phyloP scores from a whole-genome alignment of 345 rosid species.

The Psidium friedrichsthalianum region DNA sequence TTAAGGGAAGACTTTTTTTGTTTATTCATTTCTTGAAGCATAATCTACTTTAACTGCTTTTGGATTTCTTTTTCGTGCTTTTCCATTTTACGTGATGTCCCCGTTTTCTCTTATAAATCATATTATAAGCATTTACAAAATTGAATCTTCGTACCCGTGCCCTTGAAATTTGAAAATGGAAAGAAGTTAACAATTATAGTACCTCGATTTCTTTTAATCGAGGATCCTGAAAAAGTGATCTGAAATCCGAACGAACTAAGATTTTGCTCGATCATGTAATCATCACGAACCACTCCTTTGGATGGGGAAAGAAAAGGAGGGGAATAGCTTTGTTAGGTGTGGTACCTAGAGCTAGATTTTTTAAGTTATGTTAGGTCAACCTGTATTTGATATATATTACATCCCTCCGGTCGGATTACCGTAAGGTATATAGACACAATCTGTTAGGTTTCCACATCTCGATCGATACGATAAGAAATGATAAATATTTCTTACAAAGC shows the following conservation, averaged over 20 bases:
- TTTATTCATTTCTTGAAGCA: background rate
- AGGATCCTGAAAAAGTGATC: background rate
- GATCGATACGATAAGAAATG: background rate
- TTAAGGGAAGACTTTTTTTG: background rate
- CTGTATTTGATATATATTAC: background rate
- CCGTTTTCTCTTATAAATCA: background rate
- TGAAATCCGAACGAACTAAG: background rate
- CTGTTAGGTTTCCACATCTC: background rate
- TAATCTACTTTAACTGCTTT: background rate
- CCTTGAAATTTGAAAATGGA: background rate
- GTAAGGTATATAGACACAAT: background rate
- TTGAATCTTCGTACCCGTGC: too few relatives aligned
- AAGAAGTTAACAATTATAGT: background rate
- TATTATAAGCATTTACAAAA: background rate
- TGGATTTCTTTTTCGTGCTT: background rate
- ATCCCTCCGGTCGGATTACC: background rate
- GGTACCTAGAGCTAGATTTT: background rate
- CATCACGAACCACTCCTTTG: background rate
- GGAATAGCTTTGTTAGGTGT: background rate
- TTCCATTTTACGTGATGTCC: background rate
- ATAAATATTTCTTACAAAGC: background rate
- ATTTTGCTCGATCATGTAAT: background rate
- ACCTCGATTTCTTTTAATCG: background rate
- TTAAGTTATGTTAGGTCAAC: background rate
- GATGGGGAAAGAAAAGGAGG: background rate